Conservation (phyloP, 1,284 basidiomycete genomes). For the Fomitopsis pinicola region DNA sequence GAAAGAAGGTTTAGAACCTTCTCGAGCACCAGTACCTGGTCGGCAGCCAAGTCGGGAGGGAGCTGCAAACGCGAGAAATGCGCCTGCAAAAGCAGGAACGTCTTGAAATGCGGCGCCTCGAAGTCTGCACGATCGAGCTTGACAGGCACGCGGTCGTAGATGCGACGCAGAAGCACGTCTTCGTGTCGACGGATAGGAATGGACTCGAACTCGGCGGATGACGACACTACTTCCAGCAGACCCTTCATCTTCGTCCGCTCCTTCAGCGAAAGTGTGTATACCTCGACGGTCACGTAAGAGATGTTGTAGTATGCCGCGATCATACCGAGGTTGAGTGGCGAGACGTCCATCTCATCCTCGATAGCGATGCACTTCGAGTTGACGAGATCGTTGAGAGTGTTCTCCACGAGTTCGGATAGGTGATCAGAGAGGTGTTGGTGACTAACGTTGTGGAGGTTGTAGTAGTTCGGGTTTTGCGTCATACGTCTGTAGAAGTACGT, state of each 20-base stretch:
- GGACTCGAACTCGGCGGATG: constrained; percentile 93
- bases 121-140: constrained; percentile 87
- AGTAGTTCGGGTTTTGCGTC: constrained; percentile 95
- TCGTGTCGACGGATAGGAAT: constrained; percentile 94
- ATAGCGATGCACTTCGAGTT: constrained; percentile 95
- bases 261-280: constrained; percentile 94
- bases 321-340: constrained; percentile 92
- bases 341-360: constrained; percentile 92
- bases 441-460: constrained; percentile 90
- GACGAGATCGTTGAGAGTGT: constrained; percentile 86
- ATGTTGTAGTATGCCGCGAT: constrained; percentile 94
- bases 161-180: constrained; percentile 74
- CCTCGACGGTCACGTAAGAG: constrained; percentile 92
- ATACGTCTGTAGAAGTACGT: constrained; percentile 96
- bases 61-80: constrained; percentile 93
- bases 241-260: constrained; percentile 98
- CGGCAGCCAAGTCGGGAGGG: constrained; percentile 90
- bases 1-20: constrained; percentile 89
- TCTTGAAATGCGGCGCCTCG: constrained; percentile 96
- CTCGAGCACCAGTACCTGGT: constrained; percentile 83
- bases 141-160: constrained; percentile 97
- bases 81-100: constrained; percentile 93
- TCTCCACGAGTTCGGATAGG: constrained; percentile 94
- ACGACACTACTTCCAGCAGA: constrained; percentile 92
- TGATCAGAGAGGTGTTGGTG: constrained; percentile 93